Evolutionary conservation across 1,284 basidiomycete species (phyloP).

Genomic region (Exsudoporus floridanus): DNA sequence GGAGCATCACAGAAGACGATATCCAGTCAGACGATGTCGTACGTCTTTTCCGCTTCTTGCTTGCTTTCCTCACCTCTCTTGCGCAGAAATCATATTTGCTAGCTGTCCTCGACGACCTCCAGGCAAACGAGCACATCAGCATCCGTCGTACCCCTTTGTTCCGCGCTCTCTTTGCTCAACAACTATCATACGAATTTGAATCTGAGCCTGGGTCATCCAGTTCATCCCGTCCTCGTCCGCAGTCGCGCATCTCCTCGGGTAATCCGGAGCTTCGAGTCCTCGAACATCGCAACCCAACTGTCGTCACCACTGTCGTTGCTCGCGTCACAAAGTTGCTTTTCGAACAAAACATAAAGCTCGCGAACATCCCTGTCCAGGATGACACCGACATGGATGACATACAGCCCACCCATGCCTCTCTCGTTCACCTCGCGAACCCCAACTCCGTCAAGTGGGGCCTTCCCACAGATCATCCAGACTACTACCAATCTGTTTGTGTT

Average conservation of each 20-base stretch:
- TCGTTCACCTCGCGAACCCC: slow-evolving; percentile 48
- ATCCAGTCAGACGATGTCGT: slow-evolving; percentile 45
- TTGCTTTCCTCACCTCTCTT: slow-evolving; percentile 3
- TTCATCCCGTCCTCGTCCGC: slow-evolving; percentile 19
- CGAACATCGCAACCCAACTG: slow-evolving; percentile 42
- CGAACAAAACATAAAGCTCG: slow-evolving; percentile 42
- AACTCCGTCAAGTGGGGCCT: slow-evolving; percentile 49
- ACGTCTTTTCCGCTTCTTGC: slow-evolving; percentile 17
- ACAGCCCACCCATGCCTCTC: slow-evolving; percentile 23
- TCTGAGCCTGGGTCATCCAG: slow-evolving; percentile 11
- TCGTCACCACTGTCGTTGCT: slow-evolving; percentile 51
- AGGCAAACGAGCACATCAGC: slow-evolving; percentile 28
- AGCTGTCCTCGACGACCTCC: slow-evolving; percentile 38
- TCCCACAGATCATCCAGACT: slow-evolving; percentile 26
- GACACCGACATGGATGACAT: slow-evolving; percentile 28
- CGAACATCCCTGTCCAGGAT: slow-evolving; percentile 29
- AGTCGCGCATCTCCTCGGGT: slow-evolving; percentile 13
- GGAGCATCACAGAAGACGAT: slow-evolving; percentile 38
- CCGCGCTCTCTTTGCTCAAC: slow-evolving; percentile 28
- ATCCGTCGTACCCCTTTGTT: slow-evolving; percentile 40
- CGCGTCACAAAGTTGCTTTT: slow-evolving; percentile 51
- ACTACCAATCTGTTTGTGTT: slow-evolving; percentile 48
- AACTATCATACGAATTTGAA: slow-evolving; percentile 22
- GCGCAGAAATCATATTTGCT: slow-evolving; percentile 42
- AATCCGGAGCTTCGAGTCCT: slow-evolving; percentile 39